Percentiles rank a stretch among this genome's conserved stretches.
Conservation (phyloP, 192 early-diverging fungal genomes). For the Haplosporangium gracile region DNA sequence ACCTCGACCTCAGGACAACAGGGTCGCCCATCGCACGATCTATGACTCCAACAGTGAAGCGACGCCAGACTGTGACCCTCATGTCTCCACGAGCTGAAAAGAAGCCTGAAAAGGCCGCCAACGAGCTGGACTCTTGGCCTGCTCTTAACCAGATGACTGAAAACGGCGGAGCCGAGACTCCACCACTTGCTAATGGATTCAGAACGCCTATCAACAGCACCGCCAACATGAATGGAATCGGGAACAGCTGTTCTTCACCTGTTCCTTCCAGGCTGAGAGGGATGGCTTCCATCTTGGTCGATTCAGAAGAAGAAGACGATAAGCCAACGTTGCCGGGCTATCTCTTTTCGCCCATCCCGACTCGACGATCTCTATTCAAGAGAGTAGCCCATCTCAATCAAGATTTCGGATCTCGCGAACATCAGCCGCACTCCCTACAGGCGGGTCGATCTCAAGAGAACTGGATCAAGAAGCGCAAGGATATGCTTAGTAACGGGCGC, state of each 20-base stretch:
- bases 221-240: slow-evolving; percentile 5
- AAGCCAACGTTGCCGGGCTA: slow-evolving; percentile 31
- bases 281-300: slow-evolving; percentile 2
- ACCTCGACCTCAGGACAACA: not conserved
- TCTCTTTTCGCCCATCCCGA: slow-evolving; percentile 57
- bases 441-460: slow-evolving; percentile 29
- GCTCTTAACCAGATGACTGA: not conserved
- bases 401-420: slow-evolving; percentile 69
- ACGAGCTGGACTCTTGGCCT: slow-evolving; percentile 15
- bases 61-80: slow-evolving; percentile 46
- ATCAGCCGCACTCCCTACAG: slow-evolving; percentile 46
- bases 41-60: slow-evolving; percentile 23
- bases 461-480: slow-evolving; percentile 22
- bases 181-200: slow-evolving; percentile 6
- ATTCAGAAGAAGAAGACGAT: slow-evolving; percentile 9
- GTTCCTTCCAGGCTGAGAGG: slow-evolving; percentile 26
- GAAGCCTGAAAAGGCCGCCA: not conserved
- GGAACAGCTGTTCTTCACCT: slow-evolving; percentile 27
- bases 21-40: slow-evolving; percentile 6
- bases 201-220: not conserved
- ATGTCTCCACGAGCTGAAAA: slow-evolving; percentile 35
- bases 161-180: slow-evolving; percentile 33
- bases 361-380: slow-evolving; percentile 70
- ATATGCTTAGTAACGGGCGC: not conserved
- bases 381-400: slow-evolving; percentile 75